phyloP scores from a whole-genome alignment of 257 asterid species.

The Nemophila menziesii region DNA sequence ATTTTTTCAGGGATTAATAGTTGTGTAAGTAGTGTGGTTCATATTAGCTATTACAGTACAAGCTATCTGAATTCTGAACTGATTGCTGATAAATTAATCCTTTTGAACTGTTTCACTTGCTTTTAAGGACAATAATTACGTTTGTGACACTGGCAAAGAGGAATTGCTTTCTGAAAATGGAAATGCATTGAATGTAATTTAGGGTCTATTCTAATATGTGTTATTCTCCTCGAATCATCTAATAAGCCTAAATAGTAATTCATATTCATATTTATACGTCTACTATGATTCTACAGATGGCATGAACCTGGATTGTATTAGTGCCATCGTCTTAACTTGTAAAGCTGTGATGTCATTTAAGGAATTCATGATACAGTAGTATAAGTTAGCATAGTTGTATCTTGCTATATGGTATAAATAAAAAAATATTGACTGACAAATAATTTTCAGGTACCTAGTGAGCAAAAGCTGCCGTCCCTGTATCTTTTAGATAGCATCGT shows the following conservation, averaged over 20 bases:
- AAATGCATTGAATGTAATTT: too few relatives aligned
- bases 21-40: neutral
- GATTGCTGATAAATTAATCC: neutral
- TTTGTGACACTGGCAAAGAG: neutral
- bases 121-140: neutral
- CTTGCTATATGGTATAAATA: neutral
- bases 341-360: too few relatives aligned
- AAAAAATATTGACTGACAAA: conserved; percentile 15
- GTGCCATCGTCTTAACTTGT: too few relatives aligned
- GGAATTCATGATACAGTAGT: too few relatives aligned
- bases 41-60: neutral
- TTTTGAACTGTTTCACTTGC: too few relatives aligned
- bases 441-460: conserved; percentile 69
- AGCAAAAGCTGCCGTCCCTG: conserved; percentile 89
- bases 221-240: neutral
- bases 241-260: too few relatives aligned
- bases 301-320: too few relatives aligned
- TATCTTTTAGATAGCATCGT: conserved; percentile 92
- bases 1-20: neutral
- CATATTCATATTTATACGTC: neutral
- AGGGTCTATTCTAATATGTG: neutral
- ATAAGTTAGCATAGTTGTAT: neutral
- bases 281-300: neutral
- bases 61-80: neutral
- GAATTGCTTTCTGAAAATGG: neutral